Evolutionary conservation across 371 early-diverging fungal genomes (phyloP), one percentile per base, ranked within the genome.

Genomic region (Syncephalastrum racemosum): DNA sequence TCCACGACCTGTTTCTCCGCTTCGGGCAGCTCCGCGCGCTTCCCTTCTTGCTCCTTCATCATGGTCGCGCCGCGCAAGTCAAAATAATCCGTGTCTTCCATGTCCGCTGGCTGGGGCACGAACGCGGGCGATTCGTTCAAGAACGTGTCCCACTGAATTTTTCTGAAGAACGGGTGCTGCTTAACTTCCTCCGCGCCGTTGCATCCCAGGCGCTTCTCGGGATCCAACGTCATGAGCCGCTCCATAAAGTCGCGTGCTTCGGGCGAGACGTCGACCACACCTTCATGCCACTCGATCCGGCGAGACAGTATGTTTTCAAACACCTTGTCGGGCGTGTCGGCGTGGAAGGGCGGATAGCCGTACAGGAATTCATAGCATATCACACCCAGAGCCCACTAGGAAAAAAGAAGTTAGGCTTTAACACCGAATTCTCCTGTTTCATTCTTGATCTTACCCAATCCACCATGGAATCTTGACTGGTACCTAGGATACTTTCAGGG

Each of bases 71-170:
- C 96, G 16, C 98, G 84, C 4, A 82, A 63, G 66, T 98, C 98
- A 84, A 98, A 98, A 67, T 96, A 96, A 31, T 90, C 90, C 0
- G 96, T 96, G 59, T 96, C 96, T 56, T 94, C 94, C 45, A 78
- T 72, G 50, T 80, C 76, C 0, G 82, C 84, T 0, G 89, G 82
- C 43, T 89, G 87, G 4, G 98, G 98, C 2, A 94, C 81, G 71
- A 98, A 98, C 1, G 85, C 80, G 2, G 95, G 90, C 44, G 88
- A 81, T 52, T 82, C 77, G 0, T 79, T 80, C 22, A 82, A 59
- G 14, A 96, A 60, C 1, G 81, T 84, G 16, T 87, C 85, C 88
- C 88, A 90, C 46, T 88, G 62, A 43, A 90, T 77, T 6, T 56
- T 69, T 27, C 76, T 71, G 64, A 88, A 90, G 70, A 86, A 89